A percentile compares a stretch with the other conserved stretches of the same genome.
Conservation (phyloP, 306 rosid genomes). For the Trichosanthes truncata region DNA sequence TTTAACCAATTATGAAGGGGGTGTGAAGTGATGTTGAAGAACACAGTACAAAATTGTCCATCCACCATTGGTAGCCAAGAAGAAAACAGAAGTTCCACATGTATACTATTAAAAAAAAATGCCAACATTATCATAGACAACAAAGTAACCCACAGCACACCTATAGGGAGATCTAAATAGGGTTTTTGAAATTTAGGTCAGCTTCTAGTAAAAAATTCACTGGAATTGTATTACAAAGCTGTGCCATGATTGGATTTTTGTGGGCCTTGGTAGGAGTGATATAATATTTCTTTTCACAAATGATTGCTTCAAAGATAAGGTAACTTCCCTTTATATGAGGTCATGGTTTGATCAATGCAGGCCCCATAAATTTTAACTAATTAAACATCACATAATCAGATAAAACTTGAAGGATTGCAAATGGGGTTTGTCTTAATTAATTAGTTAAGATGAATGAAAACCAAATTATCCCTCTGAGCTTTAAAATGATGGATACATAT, state of each 20-base stretch:
- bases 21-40: not conserved
- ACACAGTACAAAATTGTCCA: not conserved
- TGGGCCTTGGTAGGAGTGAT: not conserved
- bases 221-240: not conserved
- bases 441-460: not conserved
- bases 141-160: not conserved
- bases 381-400: not conserved
- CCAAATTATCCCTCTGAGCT: not conserved
- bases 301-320: conserved; percentile 14
- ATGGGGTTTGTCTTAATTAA: not conserved
- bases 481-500: not conserved
- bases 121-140: not conserved
- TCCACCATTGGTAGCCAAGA: not conserved
- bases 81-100: not conserved
- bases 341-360: not conserved
- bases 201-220: not conserved
- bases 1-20: not conserved
- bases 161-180: not conserved
- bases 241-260: not conserved
- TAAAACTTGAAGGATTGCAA: not conserved
- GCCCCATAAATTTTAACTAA: not conserved
- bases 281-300: not conserved
- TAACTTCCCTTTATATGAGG: not conserved
- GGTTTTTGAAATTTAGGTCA: conserved; percentile 1
- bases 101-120: not conserved